Base-by-base conservation (phyloP, 1,284 basidiomycete species). In the Pyrrhoderma lamaoense region DNA sequence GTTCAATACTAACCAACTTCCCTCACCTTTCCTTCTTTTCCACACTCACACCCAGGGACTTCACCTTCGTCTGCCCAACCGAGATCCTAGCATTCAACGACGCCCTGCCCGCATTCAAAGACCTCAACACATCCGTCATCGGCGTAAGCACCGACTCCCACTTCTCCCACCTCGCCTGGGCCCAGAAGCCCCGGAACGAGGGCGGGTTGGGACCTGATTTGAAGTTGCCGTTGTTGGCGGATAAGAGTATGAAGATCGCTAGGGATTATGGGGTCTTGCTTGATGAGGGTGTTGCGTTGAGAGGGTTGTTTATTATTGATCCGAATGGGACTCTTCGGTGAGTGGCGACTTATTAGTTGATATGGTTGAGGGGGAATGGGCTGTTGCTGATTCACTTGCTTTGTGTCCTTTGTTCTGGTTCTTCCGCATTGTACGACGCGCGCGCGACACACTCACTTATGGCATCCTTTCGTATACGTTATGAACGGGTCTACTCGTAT, bases 71-170 rank as follows among this genome's bases (percentile, higher is more conserved):
- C 61, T 93, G 91, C 73, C 91, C 91, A 34, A 93, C 91, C 57
- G 91, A 94, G 69, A 93, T 94, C 64, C 79, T 93, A 42, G 91
- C 91, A 1, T 94, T 93, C 77, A 92, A 93, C 67, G 85, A 89
- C 58, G 84, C 88, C 4, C 77, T 93, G 44, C 64, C 77, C 42
- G 72, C 78, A 59, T 92, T 94, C 74, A 72, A 79, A 51, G 76
- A 75, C 53, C 71, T 93, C 59, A 79, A 83, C 67, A 83, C 88
- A 42, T 73, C 74, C 49, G 83, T 94, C 47, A 77, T 93, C 56
- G 84, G 85, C 85, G 71, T 83, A 60, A 93, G 91, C 22, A 93
- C 89, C 53, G 91, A 94, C 69, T 93, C 89, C 8, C 78, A 91
- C 63, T 93, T 80, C 73, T 83, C 87, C 40, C 91, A 93, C 70